phyloP scores from a whole-genome alignment of 495 filamentous ascomycete species.

The Delitschia confertaspora region DNA sequence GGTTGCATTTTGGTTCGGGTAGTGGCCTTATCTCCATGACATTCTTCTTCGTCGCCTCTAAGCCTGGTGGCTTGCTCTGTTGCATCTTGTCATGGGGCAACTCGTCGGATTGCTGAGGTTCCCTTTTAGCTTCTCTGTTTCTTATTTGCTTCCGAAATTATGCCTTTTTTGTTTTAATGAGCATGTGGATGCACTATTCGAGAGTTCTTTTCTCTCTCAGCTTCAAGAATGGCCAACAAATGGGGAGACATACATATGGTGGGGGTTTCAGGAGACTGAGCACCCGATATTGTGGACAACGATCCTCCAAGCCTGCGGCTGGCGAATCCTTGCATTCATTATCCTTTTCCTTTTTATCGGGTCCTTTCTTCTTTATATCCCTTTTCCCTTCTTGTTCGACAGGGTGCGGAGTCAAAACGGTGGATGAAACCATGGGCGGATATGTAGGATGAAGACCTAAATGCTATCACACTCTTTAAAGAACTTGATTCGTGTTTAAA shows the following conservation, averaged over 20 bases:
- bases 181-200: conserved; percentile 14
- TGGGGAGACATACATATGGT: background rate
- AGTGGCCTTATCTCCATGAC: conserved; percentile 7
- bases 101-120: conserved; percentile 7
- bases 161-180: conserved; percentile 23
- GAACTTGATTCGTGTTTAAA: conserved; percentile 28
- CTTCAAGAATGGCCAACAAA: background rate
- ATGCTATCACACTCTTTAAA: conserved; percentile 25
- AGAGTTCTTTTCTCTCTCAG: background rate
- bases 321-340: conserved; percentile 25
- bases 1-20: conserved; percentile 10
- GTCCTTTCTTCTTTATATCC: too few relatives aligned
- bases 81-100: background rate
- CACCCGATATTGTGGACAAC: background rate
- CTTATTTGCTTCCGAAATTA: conserved; percentile 8
- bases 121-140: conserved; percentile 11
- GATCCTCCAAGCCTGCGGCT: conserved; percentile 19
- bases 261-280: background rate
- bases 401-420: background rate
- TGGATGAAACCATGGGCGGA: conserved; percentile 11
- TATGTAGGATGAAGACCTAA: conserved; percentile 23
- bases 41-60: conserved; percentile 16
- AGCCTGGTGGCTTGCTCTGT: conserved; percentile 2
- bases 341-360: background rate
- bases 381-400: background rate